A percentile compares a stretch with the other conserved stretches of the same genome.
These are phyloP conservation scores for Talaromyces ruber DNA, from an alignment of 495 filamentous ascomycete genomes.

Conservation along the genomic window DNA sequence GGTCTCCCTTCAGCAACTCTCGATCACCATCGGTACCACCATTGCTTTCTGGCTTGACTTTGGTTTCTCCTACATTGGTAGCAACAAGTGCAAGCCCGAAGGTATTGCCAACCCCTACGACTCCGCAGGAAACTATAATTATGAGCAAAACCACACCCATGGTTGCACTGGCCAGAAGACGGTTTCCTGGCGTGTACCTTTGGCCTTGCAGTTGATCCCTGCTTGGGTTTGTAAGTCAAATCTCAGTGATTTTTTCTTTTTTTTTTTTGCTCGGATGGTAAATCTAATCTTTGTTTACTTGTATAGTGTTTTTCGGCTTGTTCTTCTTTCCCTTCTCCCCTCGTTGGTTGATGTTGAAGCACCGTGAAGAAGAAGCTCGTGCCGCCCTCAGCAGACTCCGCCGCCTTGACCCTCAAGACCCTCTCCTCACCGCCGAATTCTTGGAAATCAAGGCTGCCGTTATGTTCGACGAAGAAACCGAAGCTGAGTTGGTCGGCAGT, in stretches of 20 bases:
- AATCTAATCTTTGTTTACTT: not conserved
- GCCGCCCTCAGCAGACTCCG: constrained; percentile 57
- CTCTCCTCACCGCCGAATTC: constrained; percentile 55
- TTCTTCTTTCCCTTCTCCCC: constrained; percentile 71
- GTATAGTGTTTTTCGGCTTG: constrained; percentile 51
- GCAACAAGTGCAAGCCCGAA: constrained; percentile 47
- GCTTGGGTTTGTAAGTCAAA: constrained; percentile 40
- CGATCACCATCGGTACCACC: constrained; percentile 63
- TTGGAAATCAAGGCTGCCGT: constrained; percentile 54
- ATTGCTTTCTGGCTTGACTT: constrained; percentile 72
- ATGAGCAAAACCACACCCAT: constrained; percentile 54
- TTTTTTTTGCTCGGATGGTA: not conserved
- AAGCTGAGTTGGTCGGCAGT: constrained; percentile 22
- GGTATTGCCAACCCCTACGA: constrained; percentile 20
- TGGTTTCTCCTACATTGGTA: constrained; percentile 53
- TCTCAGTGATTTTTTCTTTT: not conserved
- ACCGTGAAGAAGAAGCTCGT: constrained; percentile 68
- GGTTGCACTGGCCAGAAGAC: constrained; percentile 40
- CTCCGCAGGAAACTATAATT: constrained; percentile 19
- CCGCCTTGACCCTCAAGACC: constrained; percentile 50
- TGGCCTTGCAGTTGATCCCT: constrained; percentile 42
- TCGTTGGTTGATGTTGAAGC: constrained; percentile 68
- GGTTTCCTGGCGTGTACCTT: constrained; percentile 34
- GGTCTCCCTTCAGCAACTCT: constrained; percentile 68
- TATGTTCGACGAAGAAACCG: constrained; percentile 50